phyloP scores from a whole-genome alignment of 345 rosid genomes.

The Gossypium raimondii region DNA sequence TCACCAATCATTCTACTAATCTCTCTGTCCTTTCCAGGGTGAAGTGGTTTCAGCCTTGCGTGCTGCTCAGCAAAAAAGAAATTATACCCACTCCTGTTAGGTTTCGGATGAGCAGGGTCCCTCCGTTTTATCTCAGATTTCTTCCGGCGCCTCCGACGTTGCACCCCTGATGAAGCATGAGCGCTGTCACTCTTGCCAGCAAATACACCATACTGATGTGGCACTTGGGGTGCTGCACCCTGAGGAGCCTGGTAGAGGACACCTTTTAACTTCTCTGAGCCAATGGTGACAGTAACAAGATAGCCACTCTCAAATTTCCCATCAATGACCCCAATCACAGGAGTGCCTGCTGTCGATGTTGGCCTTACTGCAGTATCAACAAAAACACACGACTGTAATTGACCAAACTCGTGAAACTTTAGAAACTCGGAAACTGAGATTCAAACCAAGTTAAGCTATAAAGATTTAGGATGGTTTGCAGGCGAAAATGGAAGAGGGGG shows the following conservation, averaged over 20 bases:
- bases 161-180: constrained; percentile 32
- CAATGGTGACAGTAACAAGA: constrained; percentile 73
- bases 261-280: constrained; percentile 77
- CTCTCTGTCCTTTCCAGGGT: constrained; percentile 95
- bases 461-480: neutral
- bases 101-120: constrained; percentile 94
- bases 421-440: neutral
- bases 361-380: constrained; percentile 25
- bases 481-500: no score
- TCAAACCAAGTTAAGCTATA: neutral
- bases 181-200: constrained; percentile 27
- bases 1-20: constrained; percentile 94
- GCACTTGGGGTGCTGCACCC: constrained; percentile 30
- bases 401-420: neutral
- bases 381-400: neutral
- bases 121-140: constrained; percentile 83
- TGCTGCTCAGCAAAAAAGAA: constrained; percentile 97
- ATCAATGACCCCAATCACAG: constrained; percentile 77
- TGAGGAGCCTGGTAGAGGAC: constrained; percentile 64
- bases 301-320: constrained; percentile 91
- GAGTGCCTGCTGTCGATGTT: constrained; percentile 38
- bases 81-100: constrained; percentile 89
- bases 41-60: constrained; percentile 79
- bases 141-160: constrained; percentile 82
- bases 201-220: constrained; percentile 25